Percentiles rank a stretch among this genome's conserved stretches.
Conservation (phyloP, 1,284 basidiomycete genomes). For the Agroathelia rolfsii region DNA sequence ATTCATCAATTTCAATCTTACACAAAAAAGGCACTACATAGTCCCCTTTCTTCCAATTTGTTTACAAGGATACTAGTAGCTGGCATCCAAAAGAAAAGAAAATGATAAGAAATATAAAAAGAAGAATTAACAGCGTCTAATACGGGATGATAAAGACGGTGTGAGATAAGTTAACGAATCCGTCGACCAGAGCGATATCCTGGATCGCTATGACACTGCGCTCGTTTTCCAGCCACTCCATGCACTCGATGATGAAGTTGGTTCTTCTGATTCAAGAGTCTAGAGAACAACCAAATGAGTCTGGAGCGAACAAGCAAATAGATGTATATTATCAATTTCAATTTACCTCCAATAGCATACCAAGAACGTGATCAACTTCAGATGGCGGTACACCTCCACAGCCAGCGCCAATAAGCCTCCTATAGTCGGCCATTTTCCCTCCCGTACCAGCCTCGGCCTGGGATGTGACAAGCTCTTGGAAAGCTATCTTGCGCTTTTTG, state of each 20-base stretch:
- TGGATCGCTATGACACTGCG: no score
- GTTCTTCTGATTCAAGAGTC: conserved; percentile 68
- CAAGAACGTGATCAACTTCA: conserved; percentile 79
- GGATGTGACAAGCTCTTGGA: conserved; percentile 67
- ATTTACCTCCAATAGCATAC: conserved; percentile 74
- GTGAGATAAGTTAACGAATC: no score
- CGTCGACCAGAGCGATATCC: no score
- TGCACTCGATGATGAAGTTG: conserved; percentile 40
- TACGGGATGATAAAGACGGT: no score
- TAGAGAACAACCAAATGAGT: conserved; percentile 17
- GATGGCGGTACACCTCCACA: conserved; percentile 80
- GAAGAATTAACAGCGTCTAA: no score
- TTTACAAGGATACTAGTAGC: no score
- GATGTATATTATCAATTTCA: conserved; percentile 1
- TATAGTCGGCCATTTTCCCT: conserved; percentile 80
- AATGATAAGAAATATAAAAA: no score
- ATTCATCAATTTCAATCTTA: no score
- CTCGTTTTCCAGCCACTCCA: no score
- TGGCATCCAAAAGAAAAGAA: no score
- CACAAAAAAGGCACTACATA: no score
- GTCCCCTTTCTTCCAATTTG: no score
- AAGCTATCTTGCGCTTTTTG: conserved; percentile 58
- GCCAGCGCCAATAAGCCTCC: conserved; percentile 76
- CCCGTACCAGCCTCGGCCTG: conserved; percentile 86
- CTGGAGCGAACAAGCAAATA: conserved; percentile 2